phyloP scores from a whole-genome alignment of 768 basidiomycete species.

The Clavulina sp. region DNA sequence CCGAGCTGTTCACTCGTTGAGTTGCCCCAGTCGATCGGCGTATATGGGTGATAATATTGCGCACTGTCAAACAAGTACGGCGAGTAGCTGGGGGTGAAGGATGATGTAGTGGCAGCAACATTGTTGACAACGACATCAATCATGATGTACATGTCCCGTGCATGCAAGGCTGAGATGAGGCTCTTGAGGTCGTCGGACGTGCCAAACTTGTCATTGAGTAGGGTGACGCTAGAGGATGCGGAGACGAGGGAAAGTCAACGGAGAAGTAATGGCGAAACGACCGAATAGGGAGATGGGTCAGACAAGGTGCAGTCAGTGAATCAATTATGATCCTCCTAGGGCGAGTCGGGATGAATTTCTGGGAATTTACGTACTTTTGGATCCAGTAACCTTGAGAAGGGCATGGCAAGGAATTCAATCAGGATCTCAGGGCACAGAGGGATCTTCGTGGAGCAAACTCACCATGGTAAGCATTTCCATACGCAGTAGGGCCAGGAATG shows the following conservation, averaged over 20 bases:
- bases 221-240: conserved; percentile 33
- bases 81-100: conserved; percentile 43
- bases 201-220: conserved; percentile 56
- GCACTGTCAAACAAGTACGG: conserved; percentile 51
- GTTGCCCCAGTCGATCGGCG: conserved; percentile 53
- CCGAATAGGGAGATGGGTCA: not conserved
- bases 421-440: not conserved
- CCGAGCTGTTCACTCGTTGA: conserved; percentile 40
- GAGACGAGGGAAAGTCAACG: not conserved
- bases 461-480: conserved; percentile 69
- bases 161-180: conserved; percentile 48
- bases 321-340: not conserved
- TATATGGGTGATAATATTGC: conserved; percentile 54
- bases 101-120: conserved; percentile 43
- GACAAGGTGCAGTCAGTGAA: too few species aligned
- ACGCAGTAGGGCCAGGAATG: conserved; percentile 49
- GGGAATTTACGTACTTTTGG: not conserved
- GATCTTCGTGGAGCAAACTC: not conserved
- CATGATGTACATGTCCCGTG: conserved; percentile 71
- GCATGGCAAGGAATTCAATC: too few species aligned
- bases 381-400: conserved; percentile 66
- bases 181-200: conserved; percentile 52
- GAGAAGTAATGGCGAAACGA: not conserved
- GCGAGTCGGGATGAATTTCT: too few species aligned
- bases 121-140: conserved; percentile 76